Conservation (phyloP, 2,329 filamentous ascomycete species). For the Botrytis pseudocinerea region DNA sequence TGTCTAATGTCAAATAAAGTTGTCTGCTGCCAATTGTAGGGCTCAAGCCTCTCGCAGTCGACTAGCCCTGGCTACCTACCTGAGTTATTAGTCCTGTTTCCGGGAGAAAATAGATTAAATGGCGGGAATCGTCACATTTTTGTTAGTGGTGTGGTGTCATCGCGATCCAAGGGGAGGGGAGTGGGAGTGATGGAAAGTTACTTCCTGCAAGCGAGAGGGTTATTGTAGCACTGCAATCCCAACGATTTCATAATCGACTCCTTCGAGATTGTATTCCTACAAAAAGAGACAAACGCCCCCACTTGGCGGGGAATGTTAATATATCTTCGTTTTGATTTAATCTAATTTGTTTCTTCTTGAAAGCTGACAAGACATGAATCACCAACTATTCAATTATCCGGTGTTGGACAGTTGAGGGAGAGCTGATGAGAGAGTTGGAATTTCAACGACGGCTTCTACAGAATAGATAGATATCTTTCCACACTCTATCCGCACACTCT, state of each 20-base stretch:
- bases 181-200: background rate
- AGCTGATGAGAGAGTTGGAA: background rate
- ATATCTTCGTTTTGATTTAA: background rate
- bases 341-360: background rate
- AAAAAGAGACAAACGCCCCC: background rate
- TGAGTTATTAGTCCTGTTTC: background rate
- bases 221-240: background rate
- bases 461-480: background rate
- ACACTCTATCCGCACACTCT: background rate
- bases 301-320: background rate
- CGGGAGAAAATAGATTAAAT: background rate
- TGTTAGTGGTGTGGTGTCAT: background rate
- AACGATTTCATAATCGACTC: background rate
- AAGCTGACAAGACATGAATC: background rate
- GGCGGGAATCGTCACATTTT: background rate
- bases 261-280: background rate
- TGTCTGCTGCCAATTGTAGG: background rate
- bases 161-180: background rate
- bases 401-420: background rate
- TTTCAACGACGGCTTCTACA: background rate
- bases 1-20: background rate
- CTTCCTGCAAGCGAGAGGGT: slow-evolving; percentile 5
- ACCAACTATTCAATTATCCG: background rate
- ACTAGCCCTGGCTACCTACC: background rate
- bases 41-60: slow-evolving; percentile 6